Conservation (phyloP, 2,329 filamentous ascomycete genomes). For the Fusarium keratoplasticum region DNA sequence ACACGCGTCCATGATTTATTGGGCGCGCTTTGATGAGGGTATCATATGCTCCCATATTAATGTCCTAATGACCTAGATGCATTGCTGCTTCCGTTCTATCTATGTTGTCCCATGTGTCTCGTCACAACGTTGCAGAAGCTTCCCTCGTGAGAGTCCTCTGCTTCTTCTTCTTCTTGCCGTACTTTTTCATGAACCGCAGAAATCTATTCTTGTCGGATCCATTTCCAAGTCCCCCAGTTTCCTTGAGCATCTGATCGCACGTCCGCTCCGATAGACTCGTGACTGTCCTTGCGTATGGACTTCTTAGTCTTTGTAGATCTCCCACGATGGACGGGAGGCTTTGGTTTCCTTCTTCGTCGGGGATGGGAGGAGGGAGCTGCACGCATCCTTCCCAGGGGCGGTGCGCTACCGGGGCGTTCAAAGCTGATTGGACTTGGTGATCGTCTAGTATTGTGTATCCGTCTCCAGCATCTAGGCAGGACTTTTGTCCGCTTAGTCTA, state of each 20-base stretch:
- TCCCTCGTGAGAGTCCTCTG: conserved; percentile 25
- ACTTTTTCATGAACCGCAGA: conserved; percentile 23
- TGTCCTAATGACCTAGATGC: conserved; percentile 2
- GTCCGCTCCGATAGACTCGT: conserved; percentile 29
- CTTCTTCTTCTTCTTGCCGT: conserved; percentile 29
- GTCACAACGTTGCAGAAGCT: conserved; percentile 16
- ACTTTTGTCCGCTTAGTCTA: conserved; percentile 43
- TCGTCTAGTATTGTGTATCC: conserved; percentile 38
- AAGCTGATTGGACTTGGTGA: conserved; percentile 19
- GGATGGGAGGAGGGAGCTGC: conserved; percentile 42
- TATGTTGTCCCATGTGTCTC: background rate
- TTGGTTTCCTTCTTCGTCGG: conserved; percentile 22
- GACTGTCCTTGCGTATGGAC: background rate
- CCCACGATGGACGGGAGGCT: conserved; percentile 29
- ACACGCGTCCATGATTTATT: background rate
- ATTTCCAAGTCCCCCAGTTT: background rate
- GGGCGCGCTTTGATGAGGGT: conserved; percentile 2
- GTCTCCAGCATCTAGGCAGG: conserved; percentile 42
- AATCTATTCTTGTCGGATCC: conserved; percentile 20
- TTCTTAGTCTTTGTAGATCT: conserved; percentile 29
- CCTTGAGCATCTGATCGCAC: conserved; percentile 9
- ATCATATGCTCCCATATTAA: background rate
- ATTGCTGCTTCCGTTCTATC: background rate
- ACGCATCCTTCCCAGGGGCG: conserved; percentile 38
- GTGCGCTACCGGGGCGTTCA: background rate